phyloP scores from a whole-genome alignment of 371 early-diverging fungal species.

The Mucor plumbeus region DNA sequence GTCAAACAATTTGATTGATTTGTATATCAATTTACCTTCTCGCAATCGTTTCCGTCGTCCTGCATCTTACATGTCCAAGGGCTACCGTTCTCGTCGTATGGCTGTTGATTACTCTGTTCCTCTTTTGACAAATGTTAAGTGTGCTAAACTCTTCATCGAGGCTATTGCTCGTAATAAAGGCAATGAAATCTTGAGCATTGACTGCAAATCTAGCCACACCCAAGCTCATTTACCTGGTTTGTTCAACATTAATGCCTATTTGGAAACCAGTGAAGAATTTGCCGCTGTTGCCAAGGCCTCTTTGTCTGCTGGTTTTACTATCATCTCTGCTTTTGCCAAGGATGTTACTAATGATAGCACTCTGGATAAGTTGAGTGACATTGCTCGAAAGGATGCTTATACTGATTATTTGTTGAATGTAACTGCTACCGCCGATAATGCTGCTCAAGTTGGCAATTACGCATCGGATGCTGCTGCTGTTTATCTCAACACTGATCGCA shows the following conservation, averaged over 20 bases:
- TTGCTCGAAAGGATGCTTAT: slow-evolving; percentile 63
- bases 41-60: slow-evolving; percentile 95
- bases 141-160: slow-evolving; percentile 96
- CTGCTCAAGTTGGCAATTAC: slow-evolving; percentile 36
- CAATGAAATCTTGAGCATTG: slow-evolving; percentile 78
- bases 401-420: slow-evolving; percentile 80
- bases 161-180: slow-evolving; percentile 82
- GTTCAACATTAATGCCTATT: slow-evolving; percentile 76
- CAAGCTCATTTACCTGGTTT: slow-evolving; percentile 87
- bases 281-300: slow-evolving; percentile 71
- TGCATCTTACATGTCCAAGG: slow-evolving; percentile 93
- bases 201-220: slow-evolving; percentile 88
- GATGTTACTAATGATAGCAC: slow-evolving; percentile 61
- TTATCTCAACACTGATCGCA: slow-evolving; percentile 61
- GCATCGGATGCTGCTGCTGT: slow-evolving; percentile 59
- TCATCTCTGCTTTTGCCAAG: slow-evolving; percentile 66
- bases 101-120: slow-evolving; percentile 96
- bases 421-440: slow-evolving; percentile 71
- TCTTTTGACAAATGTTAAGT: slow-evolving; percentile 97
- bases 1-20: slow-evolving; percentile 94
- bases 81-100: slow-evolving; percentile 94
- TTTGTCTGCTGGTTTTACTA: slow-evolving; percentile 86
- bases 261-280: slow-evolving; percentile 64
- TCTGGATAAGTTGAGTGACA: slow-evolving; percentile 59
- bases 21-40: slow-evolving; percentile 97